A percentile compares a stretch with the other conserved stretches of the same genome.
Evolutionary conservation across 371 early-diverging fungal genomes (phyloP).

Genomic region (Apophysomyces variabilis): DNA sequence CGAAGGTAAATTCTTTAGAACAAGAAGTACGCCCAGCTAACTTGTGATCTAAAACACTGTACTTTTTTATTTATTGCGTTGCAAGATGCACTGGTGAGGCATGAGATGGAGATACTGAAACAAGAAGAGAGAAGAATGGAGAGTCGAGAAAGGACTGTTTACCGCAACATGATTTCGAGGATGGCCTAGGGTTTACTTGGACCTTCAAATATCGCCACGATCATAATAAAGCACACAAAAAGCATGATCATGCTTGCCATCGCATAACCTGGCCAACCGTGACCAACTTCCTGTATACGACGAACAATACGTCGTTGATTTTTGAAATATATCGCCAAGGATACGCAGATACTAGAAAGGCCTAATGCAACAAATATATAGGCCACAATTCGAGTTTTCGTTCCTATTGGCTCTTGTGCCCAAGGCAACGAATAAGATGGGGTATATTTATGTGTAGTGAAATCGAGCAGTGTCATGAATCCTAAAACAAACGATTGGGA

Average conservation of each 20-base stretch:
- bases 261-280: constrained; percentile 46
- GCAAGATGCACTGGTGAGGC: constrained; percentile 37
- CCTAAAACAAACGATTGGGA: constrained; percentile 24
- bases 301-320: constrained; percentile 41
- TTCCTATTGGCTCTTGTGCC: constrained; percentile 27
- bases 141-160: constrained; percentile 30
- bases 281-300: constrained; percentile 39
- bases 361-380: constrained; percentile 45
- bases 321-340: constrained; percentile 39
- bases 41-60: no score
- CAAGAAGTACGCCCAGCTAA: no score
- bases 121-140: constrained; percentile 26
- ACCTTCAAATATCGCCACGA: constrained; percentile 34
- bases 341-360: constrained; percentile 32
- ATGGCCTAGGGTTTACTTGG: constrained; percentile 15
- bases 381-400: constrained; percentile 32
- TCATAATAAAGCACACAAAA: constrained; percentile 48
- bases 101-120: constrained; percentile 54
- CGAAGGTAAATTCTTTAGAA: constrained; percentile 25
- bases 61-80: no score
- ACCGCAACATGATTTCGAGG: constrained; percentile 40
- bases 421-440: constrained; percentile 47
- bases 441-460: constrained; percentile 38
- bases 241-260: constrained; percentile 37
- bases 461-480: constrained; percentile 46